Base-by-base conservation (phyloP, 192 early-diverging fungal species). In the Lunasporangiospora selenospora region DNA sequence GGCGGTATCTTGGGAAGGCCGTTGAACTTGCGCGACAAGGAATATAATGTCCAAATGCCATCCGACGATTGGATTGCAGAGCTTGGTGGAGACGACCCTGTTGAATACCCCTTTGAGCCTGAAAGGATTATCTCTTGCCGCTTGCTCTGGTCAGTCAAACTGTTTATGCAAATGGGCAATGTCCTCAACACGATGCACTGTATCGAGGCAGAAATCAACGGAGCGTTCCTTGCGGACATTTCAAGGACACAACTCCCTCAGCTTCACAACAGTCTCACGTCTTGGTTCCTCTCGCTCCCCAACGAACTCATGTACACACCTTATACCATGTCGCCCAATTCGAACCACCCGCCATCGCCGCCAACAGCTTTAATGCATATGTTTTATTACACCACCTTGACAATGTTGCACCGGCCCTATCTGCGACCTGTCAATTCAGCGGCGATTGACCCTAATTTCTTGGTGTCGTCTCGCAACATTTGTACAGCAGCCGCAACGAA, bases 401-500 rank as follows among this genome's bases (percentile, higher is more conserved):
- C 79, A 18, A 59, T 85, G 40, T 43, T 85, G 8, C 83, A 85
- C 37, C 70, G 81, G 13, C 78, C 83, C 1, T 85, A 81, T 27
- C 44, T 70, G 53, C 62, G 61, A 48, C 51, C 73, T 2, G 30
- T 58, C 42, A 52, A 58, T 15, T 50, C 53, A 12, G 34, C 30
- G 8, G 21, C 50, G 29, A 54, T 65, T 21, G 44, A 65, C 18
- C 11, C 51, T 13, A 55, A 65, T 30, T 65, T 65, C 33, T 40
- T 65, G 37, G 34, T 48, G 9, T 54, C 53, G 26, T 77, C 76
- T 1, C 51, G 57, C 18, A 65, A 70, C 37, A 61, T 69, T 15
- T 70, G 65, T 33, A 70, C 66, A 11, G 51, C 58, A 6, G 76
- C 76, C 2, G 76, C 76, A 4, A 70, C 55, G n/a, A 58, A 64